These are phyloP conservation scores for Periconia sp. DNA, from an alignment of 2,329 filamentous ascomycete genomes.

Conservation along the genomic window DNA sequence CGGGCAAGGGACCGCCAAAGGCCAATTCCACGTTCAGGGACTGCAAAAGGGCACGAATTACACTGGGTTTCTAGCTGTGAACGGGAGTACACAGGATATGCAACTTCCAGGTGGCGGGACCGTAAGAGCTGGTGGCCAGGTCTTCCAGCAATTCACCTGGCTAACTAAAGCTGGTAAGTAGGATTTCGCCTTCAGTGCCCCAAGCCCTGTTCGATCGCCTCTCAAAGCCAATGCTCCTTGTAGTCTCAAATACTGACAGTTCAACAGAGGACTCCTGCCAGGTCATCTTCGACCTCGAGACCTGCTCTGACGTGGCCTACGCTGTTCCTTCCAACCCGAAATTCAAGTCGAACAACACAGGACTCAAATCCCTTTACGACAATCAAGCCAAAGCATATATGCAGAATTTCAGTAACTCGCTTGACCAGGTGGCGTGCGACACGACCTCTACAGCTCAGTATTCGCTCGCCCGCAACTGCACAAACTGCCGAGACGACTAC, in stretches of 20 bases:
- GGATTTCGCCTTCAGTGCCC: neutral
- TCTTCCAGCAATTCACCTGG: conserved; percentile 77
- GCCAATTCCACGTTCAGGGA: conserved; percentile 84
- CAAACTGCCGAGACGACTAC: conserved; percentile 79
- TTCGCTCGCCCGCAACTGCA: conserved; percentile 78
- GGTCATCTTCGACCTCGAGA: conserved; percentile 83
- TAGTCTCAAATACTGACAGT: conserved; percentile 15
- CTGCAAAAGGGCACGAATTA: conserved; percentile 77
- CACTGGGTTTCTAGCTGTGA: conserved; percentile 71
- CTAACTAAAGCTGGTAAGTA: conserved; percentile 76
- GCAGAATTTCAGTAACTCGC: conserved; percentile 77
- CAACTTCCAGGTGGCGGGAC: conserved; percentile 47
- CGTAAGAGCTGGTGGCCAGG: conserved; percentile 74
- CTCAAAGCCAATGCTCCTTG: neutral
- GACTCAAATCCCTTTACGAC: conserved; percentile 79
- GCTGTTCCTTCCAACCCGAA: conserved; percentile 82
- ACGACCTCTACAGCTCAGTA: conserved; percentile 75
- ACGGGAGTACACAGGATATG: conserved; percentile 60
- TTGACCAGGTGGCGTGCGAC: conserved; percentile 87
- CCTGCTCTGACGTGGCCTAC: conserved; percentile 89
- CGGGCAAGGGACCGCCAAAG: conserved; percentile 69
- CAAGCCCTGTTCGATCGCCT: neutral
- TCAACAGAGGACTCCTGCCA: conserved; percentile 76
- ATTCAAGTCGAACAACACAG: conserved; percentile 64
- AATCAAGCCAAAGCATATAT: conserved; percentile 72